Base-by-base conservation (phyloP, 2,329 filamentous ascomycete species). In the Podosphaera aphanis region DNA sequence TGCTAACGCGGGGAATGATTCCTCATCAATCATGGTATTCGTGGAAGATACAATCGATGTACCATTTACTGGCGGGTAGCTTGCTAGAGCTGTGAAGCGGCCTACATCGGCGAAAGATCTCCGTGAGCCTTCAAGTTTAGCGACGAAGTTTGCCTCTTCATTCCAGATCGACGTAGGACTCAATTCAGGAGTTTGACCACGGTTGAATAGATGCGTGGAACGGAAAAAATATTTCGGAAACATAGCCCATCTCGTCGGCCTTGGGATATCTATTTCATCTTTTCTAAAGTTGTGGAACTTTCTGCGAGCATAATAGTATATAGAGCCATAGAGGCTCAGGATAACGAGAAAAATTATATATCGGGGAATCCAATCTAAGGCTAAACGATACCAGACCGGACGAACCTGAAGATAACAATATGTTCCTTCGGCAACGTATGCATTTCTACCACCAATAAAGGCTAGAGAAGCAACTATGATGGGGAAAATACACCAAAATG, bases 331-430 rank as follows among this genome's bases (percentile, higher is more conserved):
- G 2, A 81, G 70, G 23, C 66, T 59, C 29, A 83, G 61, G 50
- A 86, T 79, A 21, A 69, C 63, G 7, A 69, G 55, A 51, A 80
- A 73, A 44, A 84, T 75, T 31, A 81, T 52, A 51, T 84, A 84
- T 43, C 81, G 69, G 31, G 81, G 82, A 6, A 81, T 67, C 81
- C 82, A 88, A 47, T 71, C 71, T 2, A 86, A 63, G 0, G 70
- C 74, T 15, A 78, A 63, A 38, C 75, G 68, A 50, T 78, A 77
- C 82, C 81, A 86, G 49, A 68, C 67, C 0, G 78, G 76, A 2
- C 70, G 65, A 15, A 71, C 63, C 0, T 80, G 78, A 2, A 86
- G 64, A 50, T 77, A 78, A 59, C 82, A 88, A 53, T 76, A 79
- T 18, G 74, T 70, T 1, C 76, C 77, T 43, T 73, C 68, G 19